Conservation (phyloP, 331 rosid species). For the Prunus yedoensis region DNA sequence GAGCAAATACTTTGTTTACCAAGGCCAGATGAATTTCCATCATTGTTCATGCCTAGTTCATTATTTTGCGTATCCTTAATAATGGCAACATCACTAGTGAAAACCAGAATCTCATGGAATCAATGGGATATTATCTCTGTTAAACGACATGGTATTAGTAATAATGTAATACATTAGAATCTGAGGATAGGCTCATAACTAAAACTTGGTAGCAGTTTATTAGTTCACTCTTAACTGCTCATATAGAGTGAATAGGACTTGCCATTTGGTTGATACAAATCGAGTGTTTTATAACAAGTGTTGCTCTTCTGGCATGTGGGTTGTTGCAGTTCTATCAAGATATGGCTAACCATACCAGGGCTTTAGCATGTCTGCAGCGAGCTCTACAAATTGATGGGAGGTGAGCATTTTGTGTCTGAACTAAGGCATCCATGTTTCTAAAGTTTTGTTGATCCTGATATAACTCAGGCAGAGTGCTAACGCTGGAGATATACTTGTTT, state of each 20-base stretch:
- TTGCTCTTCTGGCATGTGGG: slow-evolving; percentile 1
- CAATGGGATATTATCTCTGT: not conserved
- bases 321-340: slow-evolving; percentile 83
- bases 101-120: not conserved
- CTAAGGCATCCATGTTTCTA: slow-evolving; percentile 1
- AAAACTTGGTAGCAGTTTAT: not conserved
- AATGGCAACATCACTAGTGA: not conserved
- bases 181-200: not conserved
- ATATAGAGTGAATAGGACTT: not conserved
- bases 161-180: not conserved
- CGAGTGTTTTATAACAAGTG: not conserved
- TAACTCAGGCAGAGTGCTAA: not conserved
- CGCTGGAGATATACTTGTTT: slow-evolving; percentile 14
- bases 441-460: slow-evolving; percentile 1
- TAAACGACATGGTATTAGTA: not conserved
- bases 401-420: slow-evolving; percentile 38
- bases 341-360: slow-evolving; percentile 61
- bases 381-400: slow-evolving; percentile 68
- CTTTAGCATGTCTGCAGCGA: slow-evolving; percentile 59
- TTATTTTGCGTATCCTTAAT: not conserved
- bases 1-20: slow-evolving; percentile 15
- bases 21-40: slow-evolving; percentile 4
- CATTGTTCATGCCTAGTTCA: not conserved
- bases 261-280: not conserved
- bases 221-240: not conserved